These are phyloP conservation scores for Blastobotrys robertii DNA, from an alignment of 805 yeast genomes.

Conservation along the genomic window DNA sequence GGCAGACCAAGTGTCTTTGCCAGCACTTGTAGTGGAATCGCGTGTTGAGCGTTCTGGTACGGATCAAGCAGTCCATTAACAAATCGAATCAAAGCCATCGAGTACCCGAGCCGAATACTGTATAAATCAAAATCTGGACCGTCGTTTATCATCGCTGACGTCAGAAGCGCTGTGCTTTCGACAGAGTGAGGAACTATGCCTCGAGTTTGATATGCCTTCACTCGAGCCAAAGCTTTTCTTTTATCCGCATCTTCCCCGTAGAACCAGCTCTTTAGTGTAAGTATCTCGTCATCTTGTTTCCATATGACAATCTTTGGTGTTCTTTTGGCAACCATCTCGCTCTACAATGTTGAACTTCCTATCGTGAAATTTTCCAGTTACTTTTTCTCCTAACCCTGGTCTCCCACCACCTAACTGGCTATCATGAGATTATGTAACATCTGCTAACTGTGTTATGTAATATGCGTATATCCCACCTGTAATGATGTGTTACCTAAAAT, in stretches of 20 bases:
- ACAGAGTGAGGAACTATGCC: slow-evolving; percentile 62
- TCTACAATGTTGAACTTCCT: too few species aligned
- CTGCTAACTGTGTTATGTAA: too few species aligned
- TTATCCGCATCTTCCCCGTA: slow-evolving; percentile 27
- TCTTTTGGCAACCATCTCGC: slow-evolving; percentile 5
- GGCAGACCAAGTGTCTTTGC: slow-evolving; percentile 68
- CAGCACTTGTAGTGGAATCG: slow-evolving; percentile 65
- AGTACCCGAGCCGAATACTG: slow-evolving; percentile 43
- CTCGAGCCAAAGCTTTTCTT: slow-evolving; percentile 43
- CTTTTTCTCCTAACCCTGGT: too few species aligned
- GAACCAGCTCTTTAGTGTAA: slow-evolving; percentile 41
- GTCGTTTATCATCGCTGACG: slow-evolving; percentile 40
- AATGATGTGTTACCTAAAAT: too few species aligned
- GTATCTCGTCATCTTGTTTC: slow-evolving; percentile 35
- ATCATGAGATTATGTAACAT: too few species aligned
- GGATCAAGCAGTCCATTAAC: slow-evolving; percentile 91
- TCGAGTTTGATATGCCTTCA: slow-evolving; percentile 45
- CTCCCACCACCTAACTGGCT: too few species aligned
- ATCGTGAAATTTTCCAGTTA: too few species aligned
- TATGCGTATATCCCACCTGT: too few species aligned
- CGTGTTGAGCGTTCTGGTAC: slow-evolving; percentile 65
- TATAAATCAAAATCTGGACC: slow-evolving; percentile 29
- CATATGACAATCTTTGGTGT: slow-evolving; percentile 31
- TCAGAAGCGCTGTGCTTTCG: slow-evolving; percentile 52
- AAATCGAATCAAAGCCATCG: slow-evolving; percentile 71